These are phyloP conservation scores for Beauveria rudraprayagi DNA, from an alignment of 2,329 filamentous ascomycete species.

Conservation along the genomic window DNA sequence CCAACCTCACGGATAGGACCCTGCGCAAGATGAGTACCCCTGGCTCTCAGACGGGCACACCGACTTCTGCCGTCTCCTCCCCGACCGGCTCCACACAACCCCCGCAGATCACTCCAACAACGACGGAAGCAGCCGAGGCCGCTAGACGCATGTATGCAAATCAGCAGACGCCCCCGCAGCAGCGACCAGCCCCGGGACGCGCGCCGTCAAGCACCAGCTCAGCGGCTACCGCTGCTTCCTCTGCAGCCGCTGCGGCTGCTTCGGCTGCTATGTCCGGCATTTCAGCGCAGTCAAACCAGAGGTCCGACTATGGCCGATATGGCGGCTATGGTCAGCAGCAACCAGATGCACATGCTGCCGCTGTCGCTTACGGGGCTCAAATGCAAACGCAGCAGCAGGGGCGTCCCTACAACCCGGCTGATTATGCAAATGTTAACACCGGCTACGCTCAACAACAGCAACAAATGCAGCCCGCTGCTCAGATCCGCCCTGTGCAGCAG, in stretches of 20 bases:
- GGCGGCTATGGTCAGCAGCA: constrained; percentile 28
- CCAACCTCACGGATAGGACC: constrained; percentile 57
- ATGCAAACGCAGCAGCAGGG: constrained; percentile 16
- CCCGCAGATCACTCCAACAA: constrained; percentile 17
- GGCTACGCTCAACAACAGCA: constrained; percentile 35
- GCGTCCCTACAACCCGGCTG: constrained; percentile 52
- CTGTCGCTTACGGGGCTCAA: constrained; percentile 23
- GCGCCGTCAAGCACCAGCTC: constrained; percentile 39
- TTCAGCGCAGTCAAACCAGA: constrained; percentile 28
- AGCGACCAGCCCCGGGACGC: constrained; percentile 34
- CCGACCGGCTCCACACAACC: constrained; percentile 15
- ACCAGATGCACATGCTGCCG: constrained; percentile 27
- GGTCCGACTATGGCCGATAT: constrained; percentile 28
- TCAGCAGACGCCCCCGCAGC: constrained; percentile 38
- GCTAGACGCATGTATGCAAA: constrained; percentile 55
- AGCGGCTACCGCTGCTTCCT: neutral
- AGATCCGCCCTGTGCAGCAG: constrained; percentile 29
- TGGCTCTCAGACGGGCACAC: constrained; percentile 31
- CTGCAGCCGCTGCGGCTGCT: constrained; percentile 40
- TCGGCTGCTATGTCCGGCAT: constrained; percentile 52
- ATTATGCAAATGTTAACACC: constrained; percentile 57
- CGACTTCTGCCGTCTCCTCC: constrained; percentile 17
- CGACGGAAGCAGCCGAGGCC: constrained; percentile 51
- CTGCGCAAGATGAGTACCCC: constrained; percentile 48
- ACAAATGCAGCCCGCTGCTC: constrained; percentile 26